Base-by-base conservation (phyloP, 495 filamentous ascomycete genomes). In the Hypoxylon intermedium region DNA sequence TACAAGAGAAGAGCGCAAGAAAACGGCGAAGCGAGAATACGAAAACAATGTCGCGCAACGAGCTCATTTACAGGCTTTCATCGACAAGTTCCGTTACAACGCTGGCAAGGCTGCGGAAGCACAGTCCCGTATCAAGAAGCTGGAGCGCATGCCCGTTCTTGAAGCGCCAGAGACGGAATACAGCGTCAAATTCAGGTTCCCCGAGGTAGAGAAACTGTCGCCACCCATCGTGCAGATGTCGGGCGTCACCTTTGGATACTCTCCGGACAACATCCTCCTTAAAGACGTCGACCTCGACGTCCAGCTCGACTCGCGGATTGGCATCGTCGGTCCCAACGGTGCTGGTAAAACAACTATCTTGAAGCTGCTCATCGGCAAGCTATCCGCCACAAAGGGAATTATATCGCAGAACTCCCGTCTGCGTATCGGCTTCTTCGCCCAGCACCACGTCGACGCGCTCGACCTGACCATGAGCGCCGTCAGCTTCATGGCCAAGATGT, bases 31-130 rank as follows among this genome's bases (percentile, higher is more conserved):
- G 83, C 87, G 92, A 45, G 94, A 99, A 75, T 99, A 99, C 74
- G 94, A 99, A 74, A 98, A 95, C 75, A 95, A 99, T 73, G 96
- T 96, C 91, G 90, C 82, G 6, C 86, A 91, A 72, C 83, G 94
- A 48, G 92, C 91, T 23, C 94, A 99, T 78, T 80, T 99, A 38
- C 77, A 83, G 82, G 87, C 90, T 26, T 99, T 99, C 77, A 98
- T 99, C 75, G 94, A 99, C 82, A 99, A 99, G 76, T 98, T 99
- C 84, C 87, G 94, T 21, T 99, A 99, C 85, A 99, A 99, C 71
- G 94, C 94, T 11, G 94, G 95, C 67, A 99, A 99, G 71, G 97
- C 95, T 0, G 96, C 93, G 12, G 94, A 99, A 79, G 94, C 94
- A 1, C 94, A 99, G 67, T 97, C 92, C 0, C 84, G 94, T 55